Base-by-base conservation (phyloP, 176 grass and related monocot species). In the Carex myosuroides region DNA sequence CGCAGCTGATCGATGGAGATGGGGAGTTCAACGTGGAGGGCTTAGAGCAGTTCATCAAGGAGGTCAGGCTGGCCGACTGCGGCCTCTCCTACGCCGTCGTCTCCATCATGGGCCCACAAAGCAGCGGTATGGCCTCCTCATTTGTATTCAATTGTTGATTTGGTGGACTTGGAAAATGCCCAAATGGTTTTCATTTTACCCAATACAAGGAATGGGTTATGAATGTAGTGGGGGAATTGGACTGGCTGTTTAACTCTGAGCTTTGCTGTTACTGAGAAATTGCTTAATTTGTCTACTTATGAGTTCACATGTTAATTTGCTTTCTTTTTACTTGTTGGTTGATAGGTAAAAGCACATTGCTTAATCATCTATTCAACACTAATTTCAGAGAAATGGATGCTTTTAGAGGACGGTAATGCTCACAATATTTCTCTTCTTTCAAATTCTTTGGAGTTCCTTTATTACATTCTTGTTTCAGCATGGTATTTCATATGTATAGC, bases 81-180 rank as follows among this genome's bases (percentile, higher is more conserved):
- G 94, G 94, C 64, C 94, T 97, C 76, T 97, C 88, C 77, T 97
- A 97, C 90, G 88, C 84, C 64, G 88, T 97, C 44, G 92, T 97
- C 83, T 94, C 94, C 81, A 91, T 97, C 88, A 70, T 97, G 64
- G 94, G 94, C 2, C 90, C 94, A 18, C 94, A 97, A 84, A 91
- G 94, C 74, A 97, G 94, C 82, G 94, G 94, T 97, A 82, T 84
- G 91, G 3, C 4, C 13, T 9, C 66, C 72, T 62, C 41, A 3
- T 67, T 79, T 37, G n/a, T 67, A 22, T 65, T 83, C 2, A 67
- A 50, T 50, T 54, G 72, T 17, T 32, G 17, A 33, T 54, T 82
- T 82, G 39, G 20, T 82, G 39, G 20, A 37, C 8, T 61, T 64
- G 29, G 29, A 17, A 81, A n/a, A 22, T 73, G n/a, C 2, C 7